These are phyloP conservation scores for Kodamaea sp. DNA, from an alignment of 1,139 yeast species.

Conservation along the genomic window DNA sequence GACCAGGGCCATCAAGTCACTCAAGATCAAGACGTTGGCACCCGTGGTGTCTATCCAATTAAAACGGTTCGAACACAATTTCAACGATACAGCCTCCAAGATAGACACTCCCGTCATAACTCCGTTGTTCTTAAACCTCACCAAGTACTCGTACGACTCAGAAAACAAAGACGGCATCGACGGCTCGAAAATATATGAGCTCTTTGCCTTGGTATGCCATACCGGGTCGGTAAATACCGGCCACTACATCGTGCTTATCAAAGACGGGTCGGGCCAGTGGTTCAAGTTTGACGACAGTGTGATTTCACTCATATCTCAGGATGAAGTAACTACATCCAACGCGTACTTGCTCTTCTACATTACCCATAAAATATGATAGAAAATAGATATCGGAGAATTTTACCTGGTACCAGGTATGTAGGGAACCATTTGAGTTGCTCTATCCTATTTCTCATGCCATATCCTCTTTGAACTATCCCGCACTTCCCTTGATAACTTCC, in stretches of 20 bases:
- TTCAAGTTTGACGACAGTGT: conserved; percentile 87
- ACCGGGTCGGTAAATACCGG: conserved; percentile 94
- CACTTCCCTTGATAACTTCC: too few relatives aligned
- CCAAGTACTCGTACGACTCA: conserved; percentile 53
- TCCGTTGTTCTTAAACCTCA: conserved; percentile 72
- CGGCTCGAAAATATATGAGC: conserved; percentile 58
- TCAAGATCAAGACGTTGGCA: conserved; percentile 68
- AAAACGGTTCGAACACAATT: conserved; percentile 80
- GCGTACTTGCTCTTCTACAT: conserved; percentile 84
- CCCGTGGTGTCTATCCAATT: conserved; percentile 81
- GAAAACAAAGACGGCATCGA: conserved; percentile 18
- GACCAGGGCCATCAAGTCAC: conserved; percentile 68
- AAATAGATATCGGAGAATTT: background rate
- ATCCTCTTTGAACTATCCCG: too few relatives aligned
- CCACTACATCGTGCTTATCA: conserved; percentile 82
- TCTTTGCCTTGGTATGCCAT: conserved; percentile 85
- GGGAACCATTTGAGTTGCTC: too few relatives aligned
- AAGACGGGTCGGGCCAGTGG: conserved; percentile 76
- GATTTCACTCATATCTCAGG: conserved; percentile 65
- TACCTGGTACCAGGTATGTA: background rate
- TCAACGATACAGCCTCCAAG: conserved; percentile 61
- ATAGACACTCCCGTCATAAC: conserved; percentile 72
- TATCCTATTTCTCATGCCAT: too few relatives aligned
- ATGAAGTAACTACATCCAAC: conserved; percentile 64
- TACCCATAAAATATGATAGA: conserved; percentile 50